Evolutionary conservation across 805 yeast genomes (phyloP), one percentile per base, ranked within the genome.

Genomic region (Yarrowia sp.): DNA sequence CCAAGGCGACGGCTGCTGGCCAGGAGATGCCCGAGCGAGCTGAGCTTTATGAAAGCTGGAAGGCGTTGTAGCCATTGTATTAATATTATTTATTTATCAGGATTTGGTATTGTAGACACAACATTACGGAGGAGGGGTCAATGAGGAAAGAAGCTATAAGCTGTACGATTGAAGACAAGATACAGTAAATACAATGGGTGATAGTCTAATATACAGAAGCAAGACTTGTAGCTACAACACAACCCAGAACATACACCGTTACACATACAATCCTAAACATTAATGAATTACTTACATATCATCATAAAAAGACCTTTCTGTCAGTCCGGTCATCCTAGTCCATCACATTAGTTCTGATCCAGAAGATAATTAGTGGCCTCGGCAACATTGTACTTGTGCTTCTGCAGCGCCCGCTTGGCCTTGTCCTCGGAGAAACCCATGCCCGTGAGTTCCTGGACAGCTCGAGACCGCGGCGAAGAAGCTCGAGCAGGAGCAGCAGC

Each of bases 361-460:
- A 91, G 76, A 66, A 92, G 77, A 69, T 79, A 84, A 71, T 92
- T 92, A 0, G 97, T 88, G n/a, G 98, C 97, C 62, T 85, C 85
- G 66, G 86, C 91, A 62, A 91, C 74, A 69, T 88, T 83, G 89
- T 93, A 88, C 63, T 83, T 78, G 66, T 86, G 84, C 69, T 76
- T 79, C 67, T 83, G 78, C 62, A 92, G 77, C 6, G 97, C 97
- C 10, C 77, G 79, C 6, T 80, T 68, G 1, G 93, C 90, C 59
- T 84, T 85, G 0, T 78, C 77, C 65, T 81, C 80, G 16, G 84
- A 81, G 70, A 92, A 92, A 2, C 98, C 98, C 97, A 92, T 92
- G 33, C 92, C 91, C 21, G 84, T 83, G 65, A 92, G 77, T 72
- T 92, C 96, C 67, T 85, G 87, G 46, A 90, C 78, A 1, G 93